A percentile compares a stretch with the other conserved stretches of the same genome.
These are phyloP conservation scores for Paecilomyces sp. DNA, from an alignment of 2,329 filamentous ascomycete species.

Conservation along the genomic window DNA sequence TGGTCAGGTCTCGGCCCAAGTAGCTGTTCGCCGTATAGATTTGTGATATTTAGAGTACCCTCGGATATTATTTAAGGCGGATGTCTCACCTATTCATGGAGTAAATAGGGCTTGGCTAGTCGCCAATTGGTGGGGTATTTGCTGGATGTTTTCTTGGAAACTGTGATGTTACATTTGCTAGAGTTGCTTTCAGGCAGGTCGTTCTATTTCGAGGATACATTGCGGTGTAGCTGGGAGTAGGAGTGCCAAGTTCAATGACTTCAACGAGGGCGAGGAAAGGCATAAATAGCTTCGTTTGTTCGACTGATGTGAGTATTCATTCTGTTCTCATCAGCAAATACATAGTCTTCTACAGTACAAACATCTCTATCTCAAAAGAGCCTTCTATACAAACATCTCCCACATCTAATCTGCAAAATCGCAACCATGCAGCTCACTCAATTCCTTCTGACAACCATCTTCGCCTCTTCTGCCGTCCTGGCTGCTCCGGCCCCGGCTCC, in stretches of 20 bases:
- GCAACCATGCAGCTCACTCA: conserved; percentile 40
- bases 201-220: background rate
- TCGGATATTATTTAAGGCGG: background rate
- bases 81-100: background rate
- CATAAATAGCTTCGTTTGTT: background rate
- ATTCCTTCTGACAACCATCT: conserved; percentile 26
- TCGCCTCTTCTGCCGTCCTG: conserved; percentile 27
- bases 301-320: background rate
- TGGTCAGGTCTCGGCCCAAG: background rate
- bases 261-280: background rate
- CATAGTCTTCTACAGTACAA: background rate
- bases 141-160: background rate
- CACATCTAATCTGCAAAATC: conserved; percentile 4
- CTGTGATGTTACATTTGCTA: background rate
- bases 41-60: background rate
- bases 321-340: background rate
- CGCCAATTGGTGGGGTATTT: background rate
- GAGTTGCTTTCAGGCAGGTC: background rate
- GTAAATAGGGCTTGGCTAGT: background rate
- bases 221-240: background rate
- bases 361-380: background rate
- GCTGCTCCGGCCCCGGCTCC: conserved; percentile 27
- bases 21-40: background rate
- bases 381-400: background rate
- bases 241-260: background rate